Evolutionary conservation across 1,284 basidiomycete genomes (phyloP).

Genomic region (Mrakiaceae sp.): DNA sequence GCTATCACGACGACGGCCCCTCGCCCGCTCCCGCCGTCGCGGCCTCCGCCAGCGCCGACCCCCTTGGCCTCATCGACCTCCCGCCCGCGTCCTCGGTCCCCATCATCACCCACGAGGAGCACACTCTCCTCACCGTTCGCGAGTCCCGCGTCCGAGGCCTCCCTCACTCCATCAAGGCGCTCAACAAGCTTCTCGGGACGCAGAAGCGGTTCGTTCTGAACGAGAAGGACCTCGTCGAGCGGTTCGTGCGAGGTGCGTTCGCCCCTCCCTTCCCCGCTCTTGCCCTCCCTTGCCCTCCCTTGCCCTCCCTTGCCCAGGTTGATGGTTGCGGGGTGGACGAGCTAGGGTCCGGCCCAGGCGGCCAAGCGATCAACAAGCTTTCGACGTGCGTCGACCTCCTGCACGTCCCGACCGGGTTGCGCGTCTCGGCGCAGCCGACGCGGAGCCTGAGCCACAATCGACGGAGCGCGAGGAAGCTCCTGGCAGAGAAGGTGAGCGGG

Average conservation of each 20-base stretch:
- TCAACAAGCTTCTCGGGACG: slow-evolving; percentile 3
- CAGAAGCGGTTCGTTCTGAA: slow-evolving; percentile 1
- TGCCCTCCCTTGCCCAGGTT: not conserved
- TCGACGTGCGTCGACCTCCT: slow-evolving; percentile 3
- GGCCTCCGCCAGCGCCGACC: too few relatives aligned
- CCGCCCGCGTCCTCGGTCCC: too few relatives aligned
- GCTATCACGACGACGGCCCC: too few relatives aligned
- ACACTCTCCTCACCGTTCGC: too few relatives aligned
- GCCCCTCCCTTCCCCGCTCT: not conserved
- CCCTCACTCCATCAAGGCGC: not conserved
- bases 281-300: not conserved
- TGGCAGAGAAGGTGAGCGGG: slow-evolving; percentile 10
- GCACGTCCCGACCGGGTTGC: slow-evolving; percentile 6
- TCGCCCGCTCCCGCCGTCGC: too few relatives aligned
- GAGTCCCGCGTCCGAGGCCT: too few relatives aligned
- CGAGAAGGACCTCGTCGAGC: not conserved
- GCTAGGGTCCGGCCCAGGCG: slow-evolving; percentile 1
- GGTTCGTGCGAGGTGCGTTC: not conserved
- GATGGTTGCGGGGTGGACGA: not conserved
- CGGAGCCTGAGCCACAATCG: slow-evolving; percentile 8
- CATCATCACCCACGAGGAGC: too few relatives aligned
- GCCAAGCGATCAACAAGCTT: slow-evolving; percentile 16
- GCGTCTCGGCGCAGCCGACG: slow-evolving; percentile 8
- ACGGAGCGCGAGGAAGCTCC: slow-evolving; percentile 8
- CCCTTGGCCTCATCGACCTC: too few relatives aligned